Base-by-base conservation (phyloP, 1,284 basidiomycete species). In the Phaffia rhodozyma region DNA sequence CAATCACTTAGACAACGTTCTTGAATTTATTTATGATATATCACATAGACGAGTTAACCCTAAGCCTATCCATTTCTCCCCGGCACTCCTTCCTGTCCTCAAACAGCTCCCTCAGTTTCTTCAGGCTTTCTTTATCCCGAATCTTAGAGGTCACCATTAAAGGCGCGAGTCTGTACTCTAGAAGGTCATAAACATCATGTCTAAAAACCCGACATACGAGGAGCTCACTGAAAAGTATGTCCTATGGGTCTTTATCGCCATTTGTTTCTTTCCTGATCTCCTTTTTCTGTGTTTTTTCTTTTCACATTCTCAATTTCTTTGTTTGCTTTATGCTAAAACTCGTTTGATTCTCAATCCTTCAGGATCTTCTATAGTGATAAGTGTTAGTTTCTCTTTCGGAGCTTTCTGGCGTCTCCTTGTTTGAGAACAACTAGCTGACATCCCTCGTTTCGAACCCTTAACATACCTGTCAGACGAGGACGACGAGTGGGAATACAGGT, bases 291-390 rank as follows among this genome's bases (percentile, higher is more conserved):
- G 5, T 43, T 43, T 43, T 16, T 29, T 52, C 27, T 25, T n/a
- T 25, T 30, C 59, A 25, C 50, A 21, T 30, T 30, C 47, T 30
- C 16, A 5, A 16, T 9, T 29, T 51, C 47, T 38, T 11, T 25
- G 30, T 25, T 13, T 11, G 38, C 30, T 43, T 11, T 4, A 5
- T 48, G 52, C 38, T 55, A 18, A 27, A n/a, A 43, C 5, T 9
- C 52, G 9, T 30, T 0, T 23, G 27, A 9, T 16, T 21, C 43
- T 32, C 29, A 43, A 43, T 34, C 5, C 49, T 13, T 11, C 54
- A 62, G 61, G 34, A 56, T 62, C 61, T 62, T 57, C 50, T 62
- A 62, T 49, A 57, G 55, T 13, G 61, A 62, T 30, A 58, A 58
- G 57, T 58, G 57, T 58, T 25, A 25, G 57, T 50, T 48, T 13